Base-by-base conservation (phyloP, 345 rosid genomes). In the Citrus sp. region DNA sequence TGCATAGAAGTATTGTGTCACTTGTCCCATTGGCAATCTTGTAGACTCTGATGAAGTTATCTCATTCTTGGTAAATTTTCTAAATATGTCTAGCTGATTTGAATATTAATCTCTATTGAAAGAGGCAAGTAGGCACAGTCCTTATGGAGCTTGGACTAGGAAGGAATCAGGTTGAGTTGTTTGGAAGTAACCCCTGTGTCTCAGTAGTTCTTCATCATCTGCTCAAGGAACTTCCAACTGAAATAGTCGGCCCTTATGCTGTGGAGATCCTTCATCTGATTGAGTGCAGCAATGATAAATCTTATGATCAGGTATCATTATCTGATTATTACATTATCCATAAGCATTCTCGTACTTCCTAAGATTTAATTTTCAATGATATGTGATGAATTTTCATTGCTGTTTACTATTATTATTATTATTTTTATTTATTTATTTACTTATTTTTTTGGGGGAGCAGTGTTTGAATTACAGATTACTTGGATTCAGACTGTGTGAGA, bases 391-490 rank as follows among this genome's bases (percentile, higher is more conserved):
- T 27, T 28, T 1, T 74, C 65, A 18, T 10, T 19, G 24, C 64
- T 64, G 67, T n/a, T 67, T 65, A 25, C 46, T 46, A 46, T 7
- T 27, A 5, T 22, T 67, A 38, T 12, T 67, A 38, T 8, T 38
- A 2, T 38, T 2, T 2, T n/a, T n/a, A 4, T 12, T 67, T 40
- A 2, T 4, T 28, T 22, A 4, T 67, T 24, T 38, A 38, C 4
- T 46, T 21, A 8, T 38, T 77, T 61, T 37, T 72, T 40, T 0
- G 49, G 51, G 51, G 51, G 58, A 58, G 74, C 91, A 95, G 98
- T 84, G 83, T 77, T 85, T 92, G 82, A 93, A 95, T 85, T 92
- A 89, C 88, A 93, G 92, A 86, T 86, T 95, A 85, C 93, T 95
- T 86, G 98, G 98, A 75, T 89, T 80, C 72, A 87, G 90, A 82